Conservation (phyloP, 1,139 yeast genomes). For the Yamadazyma oceani region DNA sequence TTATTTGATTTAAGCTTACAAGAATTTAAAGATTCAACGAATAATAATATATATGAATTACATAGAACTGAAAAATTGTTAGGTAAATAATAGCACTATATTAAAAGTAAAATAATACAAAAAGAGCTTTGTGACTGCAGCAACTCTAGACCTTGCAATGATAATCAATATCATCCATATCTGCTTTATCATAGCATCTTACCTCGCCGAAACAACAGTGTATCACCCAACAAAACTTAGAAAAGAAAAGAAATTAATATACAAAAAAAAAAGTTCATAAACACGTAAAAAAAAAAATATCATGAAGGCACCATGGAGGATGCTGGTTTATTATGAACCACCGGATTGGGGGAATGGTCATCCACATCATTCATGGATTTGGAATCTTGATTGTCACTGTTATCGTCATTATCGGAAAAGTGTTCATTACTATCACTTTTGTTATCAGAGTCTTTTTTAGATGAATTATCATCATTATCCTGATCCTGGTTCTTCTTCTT, state of each 20-base stretch:
- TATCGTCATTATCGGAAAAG: neutral
- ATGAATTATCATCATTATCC: slow-evolving; percentile 5
- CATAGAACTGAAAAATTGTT: slow-evolving; percentile 42
- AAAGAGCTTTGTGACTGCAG: neutral
- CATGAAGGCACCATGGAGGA: neutral
- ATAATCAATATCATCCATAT: slow-evolving; percentile 1
- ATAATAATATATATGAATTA: slow-evolving; percentile 57
- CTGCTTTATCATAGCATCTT: neutral
- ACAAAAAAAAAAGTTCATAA: slow-evolving; percentile 1
- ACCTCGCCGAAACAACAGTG: too few relatives aligned
- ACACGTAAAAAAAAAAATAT: neutral
- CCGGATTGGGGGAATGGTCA: neutral
- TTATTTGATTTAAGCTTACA: slow-evolving; percentile 65
- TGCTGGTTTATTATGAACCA: neutral
- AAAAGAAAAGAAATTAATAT: neutral
- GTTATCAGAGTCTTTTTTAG: slow-evolving; percentile 2
- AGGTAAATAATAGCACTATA: neutral
- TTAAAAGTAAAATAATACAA: slow-evolving; percentile 1
- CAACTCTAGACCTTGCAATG: neutral
- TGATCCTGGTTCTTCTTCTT: slow-evolving; percentile 17
- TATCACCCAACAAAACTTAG: too few relatives aligned
- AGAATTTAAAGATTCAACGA: slow-evolving; percentile 66
- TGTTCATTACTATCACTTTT: neutral
- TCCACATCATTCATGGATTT: neutral
- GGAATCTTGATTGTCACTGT: too few relatives aligned